A percentile compares a stretch with the other conserved stretches of the same genome.
These are phyloP conservation scores for Aureobasidium vineae DNA, from an alignment of 2,329 filamentous ascomycete genomes.

Conservation along the genomic window DNA sequence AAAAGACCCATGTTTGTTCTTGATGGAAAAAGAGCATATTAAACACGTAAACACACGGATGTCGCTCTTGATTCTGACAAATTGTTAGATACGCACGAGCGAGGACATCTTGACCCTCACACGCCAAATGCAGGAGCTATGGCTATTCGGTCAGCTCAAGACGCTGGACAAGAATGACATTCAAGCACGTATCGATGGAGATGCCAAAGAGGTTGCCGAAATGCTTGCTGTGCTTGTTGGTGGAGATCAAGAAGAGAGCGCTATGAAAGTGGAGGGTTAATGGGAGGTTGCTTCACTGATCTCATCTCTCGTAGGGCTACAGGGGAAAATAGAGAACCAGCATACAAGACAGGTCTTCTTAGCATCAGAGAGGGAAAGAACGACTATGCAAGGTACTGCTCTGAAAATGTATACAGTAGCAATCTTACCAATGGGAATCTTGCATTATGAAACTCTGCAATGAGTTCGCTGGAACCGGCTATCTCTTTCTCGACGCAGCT, in stretches of 20 bases:
- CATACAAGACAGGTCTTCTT: no score
- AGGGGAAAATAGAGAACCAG: no score
- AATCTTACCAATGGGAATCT: no score
- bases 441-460: no score
- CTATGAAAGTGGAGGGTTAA: not conserved
- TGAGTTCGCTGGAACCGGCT: no score
- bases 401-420: no score
- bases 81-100: constrained; percentile 55
- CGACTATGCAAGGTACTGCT: no score
- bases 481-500: no score
- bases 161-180: constrained; percentile 50
- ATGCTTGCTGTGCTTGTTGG: constrained; percentile 37
- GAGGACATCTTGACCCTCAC: constrained; percentile 63
- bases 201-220: constrained; percentile 49
- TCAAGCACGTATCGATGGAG: constrained; percentile 47
- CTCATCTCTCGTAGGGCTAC: not conserved
- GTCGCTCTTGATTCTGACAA: not conserved
- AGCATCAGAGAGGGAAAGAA: no score
- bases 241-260: not conserved
- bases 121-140: constrained; percentile 63
- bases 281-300: no score
- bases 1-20: not conserved
- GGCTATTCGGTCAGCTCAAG: constrained; percentile 64
- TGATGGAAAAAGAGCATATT: not conserved
- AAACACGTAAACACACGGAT: not conserved